Percentiles rank a stretch among this genome's conserved stretches.
Conservation (phyloP, 306 rosid genomes). For the Lathyrus oleraceus region DNA sequence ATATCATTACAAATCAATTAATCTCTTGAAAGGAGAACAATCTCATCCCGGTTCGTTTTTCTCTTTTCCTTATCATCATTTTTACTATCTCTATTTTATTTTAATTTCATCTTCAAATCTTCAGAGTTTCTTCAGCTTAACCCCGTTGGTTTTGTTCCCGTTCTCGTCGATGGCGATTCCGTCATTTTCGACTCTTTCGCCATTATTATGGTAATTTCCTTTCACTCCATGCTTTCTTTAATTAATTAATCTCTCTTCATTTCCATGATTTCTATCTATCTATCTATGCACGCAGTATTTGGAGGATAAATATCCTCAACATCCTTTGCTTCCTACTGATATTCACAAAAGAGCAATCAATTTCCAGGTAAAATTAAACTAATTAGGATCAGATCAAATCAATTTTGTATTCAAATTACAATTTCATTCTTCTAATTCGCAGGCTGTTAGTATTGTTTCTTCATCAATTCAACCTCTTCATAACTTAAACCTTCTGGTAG, state of each 20-base stretch:
- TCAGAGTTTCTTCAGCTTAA: conserved; percentile 64
- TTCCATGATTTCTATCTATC: background rate
- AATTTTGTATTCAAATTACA: background rate
- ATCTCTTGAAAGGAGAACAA: conserved; percentile 61
- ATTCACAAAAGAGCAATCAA: conserved; percentile 62
- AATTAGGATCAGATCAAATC: background rate
- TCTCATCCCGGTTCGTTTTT: conserved; percentile 50
- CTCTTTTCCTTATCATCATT: background rate
- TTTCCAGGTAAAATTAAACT: conserved; percentile 57
- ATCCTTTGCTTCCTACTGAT: conserved; percentile 70
- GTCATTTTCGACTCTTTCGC: conserved; percentile 69
- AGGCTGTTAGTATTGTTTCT: conserved; percentile 70
- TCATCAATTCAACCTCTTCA: conserved; percentile 87
- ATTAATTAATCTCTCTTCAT: background rate
- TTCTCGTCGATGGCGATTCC: conserved; percentile 56
- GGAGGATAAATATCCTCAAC: conserved; percentile 80
- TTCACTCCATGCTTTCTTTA: background rate
- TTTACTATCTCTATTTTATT: background rate
- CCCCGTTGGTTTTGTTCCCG: conserved; percentile 73
- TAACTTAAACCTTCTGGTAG: conserved; percentile 59
- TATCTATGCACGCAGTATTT: conserved; percentile 52
- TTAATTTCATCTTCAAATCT: background rate
- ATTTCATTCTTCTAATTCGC: conserved; percentile 7
- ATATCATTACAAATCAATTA: conserved; percentile 57
- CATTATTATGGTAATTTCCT: conserved; percentile 56